phyloP scores from a whole-genome alignment of 2,329 filamentous ascomycete genomes.

The Apiospora phragmitis region DNA sequence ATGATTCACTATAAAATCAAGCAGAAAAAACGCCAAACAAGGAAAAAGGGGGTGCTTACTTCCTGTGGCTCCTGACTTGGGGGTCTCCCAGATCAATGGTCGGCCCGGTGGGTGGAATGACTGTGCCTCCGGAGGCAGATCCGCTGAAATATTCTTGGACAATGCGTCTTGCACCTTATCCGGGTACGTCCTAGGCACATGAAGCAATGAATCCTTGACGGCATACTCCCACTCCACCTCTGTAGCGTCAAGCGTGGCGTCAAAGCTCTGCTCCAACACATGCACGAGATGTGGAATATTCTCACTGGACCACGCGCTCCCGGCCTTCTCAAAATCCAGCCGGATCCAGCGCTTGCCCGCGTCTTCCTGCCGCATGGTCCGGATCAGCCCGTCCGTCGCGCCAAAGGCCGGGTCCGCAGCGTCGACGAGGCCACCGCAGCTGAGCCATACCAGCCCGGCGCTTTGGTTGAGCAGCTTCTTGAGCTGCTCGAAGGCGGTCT shows the following conservation, averaged over 20 bases:
- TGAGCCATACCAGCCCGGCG: not conserved
- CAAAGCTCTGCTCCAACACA: constrained; percentile 19
- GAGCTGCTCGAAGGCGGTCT: not conserved
- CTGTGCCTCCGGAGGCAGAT: too few relatives aligned
- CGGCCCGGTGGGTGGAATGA: too few relatives aligned
- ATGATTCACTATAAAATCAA: too few relatives aligned
- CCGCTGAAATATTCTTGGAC: too few relatives aligned
- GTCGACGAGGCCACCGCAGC: constrained; percentile 13
- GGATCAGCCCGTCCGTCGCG: constrained; percentile 17
- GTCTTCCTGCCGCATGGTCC: constrained; percentile 19
- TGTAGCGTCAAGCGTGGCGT: not conserved
- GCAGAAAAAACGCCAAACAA: too few relatives aligned
- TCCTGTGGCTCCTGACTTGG: too few relatives aligned
- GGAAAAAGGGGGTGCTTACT: too few relatives aligned
- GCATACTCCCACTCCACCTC: constrained; percentile 22
- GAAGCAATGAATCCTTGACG: constrained; percentile 14
- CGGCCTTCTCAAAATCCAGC: constrained; percentile 18
- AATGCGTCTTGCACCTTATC: too few relatives aligned
- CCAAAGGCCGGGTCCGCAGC: constrained; percentile 10
- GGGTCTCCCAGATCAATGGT: too few relatives aligned
- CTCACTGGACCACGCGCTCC: constrained; percentile 15
- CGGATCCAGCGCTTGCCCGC: constrained; percentile 16
- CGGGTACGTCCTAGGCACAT: too few relatives aligned
- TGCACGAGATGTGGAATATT: constrained; percentile 18
- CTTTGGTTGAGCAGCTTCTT: not conserved